Base-by-base conservation (phyloP, 1,284 basidiomycete species). In the Trichosporon sp. region DNA sequence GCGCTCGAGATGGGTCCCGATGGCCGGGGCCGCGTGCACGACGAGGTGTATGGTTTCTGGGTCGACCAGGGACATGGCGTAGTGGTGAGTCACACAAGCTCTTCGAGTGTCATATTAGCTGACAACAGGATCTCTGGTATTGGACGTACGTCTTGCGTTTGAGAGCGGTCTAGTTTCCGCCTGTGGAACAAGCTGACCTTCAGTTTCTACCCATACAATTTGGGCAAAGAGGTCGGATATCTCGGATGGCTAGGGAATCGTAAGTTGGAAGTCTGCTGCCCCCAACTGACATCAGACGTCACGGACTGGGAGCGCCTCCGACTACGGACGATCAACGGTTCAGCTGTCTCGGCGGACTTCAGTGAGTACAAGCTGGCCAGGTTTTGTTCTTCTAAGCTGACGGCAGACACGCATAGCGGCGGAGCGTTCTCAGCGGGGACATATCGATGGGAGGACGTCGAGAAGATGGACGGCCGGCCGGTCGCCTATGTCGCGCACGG, bases 161-260 rank as follows among this genome's bases (percentile, higher is more conserved):
- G 29, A 27, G 25, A 11, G 34, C 34, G 3, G 46, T n/a, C 1
- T 8, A 3, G 4, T 37, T 11, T 3, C 29, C 1, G 19, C 33
- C 4, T 3, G 1, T 11, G 16, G 13, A n/a, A 14, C 21, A 7
- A 27, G 44, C 65, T 66, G 60, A 65, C n/a, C n/a, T 3, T 40
- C 59, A 73, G 67, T 2, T 78, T 71, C 71, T 80, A 79, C 62
- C 78, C 78, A 1, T 78, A 74, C 70, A 80, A 80, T 58, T 70
- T 76, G 21, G 78, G 78, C 27, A 80, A 80, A 66, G 63, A 69
- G 8, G 71, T 78, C 2, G 73, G 74, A 16, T 68, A 69, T 1
- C 70, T 79, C 16, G 78, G 78, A 1, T 66, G 74, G 16, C 64
- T 79, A 4, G 78, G 78, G 1, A 78, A 80, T 64, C 78, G 77